These are phyloP conservation scores for Podila clonocystis DNA, from an alignment of 192 early-diverging fungal genomes.

Conservation along the genomic window DNA sequence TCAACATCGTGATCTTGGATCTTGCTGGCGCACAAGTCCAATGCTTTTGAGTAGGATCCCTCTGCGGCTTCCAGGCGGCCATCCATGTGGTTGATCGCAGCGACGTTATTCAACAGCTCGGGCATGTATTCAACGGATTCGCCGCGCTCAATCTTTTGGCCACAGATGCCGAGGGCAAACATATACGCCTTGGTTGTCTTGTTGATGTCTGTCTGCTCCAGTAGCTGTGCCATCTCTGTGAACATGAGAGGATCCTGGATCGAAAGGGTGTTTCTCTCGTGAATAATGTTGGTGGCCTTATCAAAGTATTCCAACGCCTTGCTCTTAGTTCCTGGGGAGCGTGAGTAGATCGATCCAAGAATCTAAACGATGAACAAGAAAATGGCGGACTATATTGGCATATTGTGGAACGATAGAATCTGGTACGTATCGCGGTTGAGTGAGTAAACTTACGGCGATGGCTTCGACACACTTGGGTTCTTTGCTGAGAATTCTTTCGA, in stretches of 20 bases:
- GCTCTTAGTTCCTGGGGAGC: conserved; percentile 68
- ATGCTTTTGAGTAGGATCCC: conserved; percentile 56
- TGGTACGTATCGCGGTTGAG: not conserved
- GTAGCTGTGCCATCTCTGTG: conserved; percentile 72
- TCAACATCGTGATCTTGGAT: conserved; percentile 32
- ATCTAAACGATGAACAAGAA: conserved; percentile 37
- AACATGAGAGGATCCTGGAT: conserved; percentile 65
- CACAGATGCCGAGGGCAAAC: conserved; percentile 52
- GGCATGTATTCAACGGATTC: conserved; percentile 52
- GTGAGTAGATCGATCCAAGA: conserved; percentile 69
- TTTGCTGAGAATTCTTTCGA: conserved; percentile 66
- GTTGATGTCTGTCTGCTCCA: conserved; percentile 63
- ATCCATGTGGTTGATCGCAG: conserved; percentile 74
- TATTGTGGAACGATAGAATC: not conserved
- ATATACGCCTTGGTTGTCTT: conserved; percentile 59
- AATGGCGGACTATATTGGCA: not conserved
- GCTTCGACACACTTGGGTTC: conserved; percentile 74
- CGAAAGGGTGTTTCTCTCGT: conserved; percentile 56
- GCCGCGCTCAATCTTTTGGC: conserved; percentile 35
- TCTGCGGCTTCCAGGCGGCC: conserved; percentile 49
- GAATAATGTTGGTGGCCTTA: conserved; percentile 65
- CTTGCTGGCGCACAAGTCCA: conserved; percentile 50
- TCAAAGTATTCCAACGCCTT: conserved; percentile 75
- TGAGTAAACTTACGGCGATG: conserved; percentile 52
- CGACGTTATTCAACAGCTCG: conserved; percentile 91